Conservation (phyloP, 768 basidiomycete species). For the Chiua virens region DNA sequence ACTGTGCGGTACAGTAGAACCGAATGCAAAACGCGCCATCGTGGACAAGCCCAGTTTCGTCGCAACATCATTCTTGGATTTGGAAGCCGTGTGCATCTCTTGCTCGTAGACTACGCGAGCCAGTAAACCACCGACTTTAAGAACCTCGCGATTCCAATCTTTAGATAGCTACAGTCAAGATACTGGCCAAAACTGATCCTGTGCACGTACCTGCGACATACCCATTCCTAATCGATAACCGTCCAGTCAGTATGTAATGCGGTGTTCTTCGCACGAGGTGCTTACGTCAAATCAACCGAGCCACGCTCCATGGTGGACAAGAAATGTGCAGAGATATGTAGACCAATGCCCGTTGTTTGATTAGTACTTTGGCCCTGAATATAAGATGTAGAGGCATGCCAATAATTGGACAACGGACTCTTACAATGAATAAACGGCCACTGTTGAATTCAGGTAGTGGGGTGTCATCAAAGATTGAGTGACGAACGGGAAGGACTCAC, state of each 20-base stretch:
- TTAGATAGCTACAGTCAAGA: not conserved
- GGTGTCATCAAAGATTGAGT: not conserved
- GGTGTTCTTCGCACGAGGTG: not conserved
- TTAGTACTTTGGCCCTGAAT: conserved; percentile 79
- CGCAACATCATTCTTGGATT: not conserved
- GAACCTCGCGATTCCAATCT: conserved; percentile 91
- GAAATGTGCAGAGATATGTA: no score
- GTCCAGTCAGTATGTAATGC: not conserved
- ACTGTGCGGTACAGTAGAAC: conserved; percentile 28
- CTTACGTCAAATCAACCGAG: conserved; percentile 83
- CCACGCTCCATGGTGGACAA: conserved; percentile 96
- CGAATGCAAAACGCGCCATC: conserved; percentile 80
- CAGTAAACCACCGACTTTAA: conserved; percentile 80
- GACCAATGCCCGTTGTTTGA: no score
- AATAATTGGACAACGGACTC: conserved; percentile 16
- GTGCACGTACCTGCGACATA: conserved; percentile 66
- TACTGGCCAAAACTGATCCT: no score
- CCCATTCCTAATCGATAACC: conserved; percentile 72
- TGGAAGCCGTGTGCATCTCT: conserved; percentile 50
- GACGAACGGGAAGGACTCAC: not conserved
- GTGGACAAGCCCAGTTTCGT: conserved; percentile 57
- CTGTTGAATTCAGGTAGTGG: not conserved
- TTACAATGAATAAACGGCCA: conserved; percentile 75
- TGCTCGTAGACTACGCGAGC: conserved; percentile 81
- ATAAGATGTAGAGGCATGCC: not conserved